phyloP scores from a whole-genome alignment of 78 protist species.

The Reticulomyxa filosa region DNA sequence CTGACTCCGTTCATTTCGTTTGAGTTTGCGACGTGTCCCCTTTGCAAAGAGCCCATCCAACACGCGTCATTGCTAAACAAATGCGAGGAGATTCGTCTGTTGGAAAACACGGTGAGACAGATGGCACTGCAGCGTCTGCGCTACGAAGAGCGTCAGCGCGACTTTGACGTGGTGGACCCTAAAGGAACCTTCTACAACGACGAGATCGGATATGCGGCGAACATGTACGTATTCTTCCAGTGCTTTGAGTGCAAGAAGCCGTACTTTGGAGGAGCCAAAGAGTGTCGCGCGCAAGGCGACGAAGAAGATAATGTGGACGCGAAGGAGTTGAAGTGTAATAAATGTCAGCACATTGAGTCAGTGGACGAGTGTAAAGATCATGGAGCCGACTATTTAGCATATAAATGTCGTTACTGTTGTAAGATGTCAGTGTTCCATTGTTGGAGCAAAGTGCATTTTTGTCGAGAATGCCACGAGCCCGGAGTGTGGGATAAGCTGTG shows the following conservation, averaged over 20 bases:
- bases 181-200: constrained; percentile 13
- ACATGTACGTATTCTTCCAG: constrained; percentile 27
- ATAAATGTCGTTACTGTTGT: neutral
- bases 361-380: too few relatives aligned
- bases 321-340: too few relatives aligned
- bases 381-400: neutral
- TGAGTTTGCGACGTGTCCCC: constrained; percentile 37
- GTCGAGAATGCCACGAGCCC: neutral
- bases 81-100: neutral
- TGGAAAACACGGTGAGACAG: neutral
- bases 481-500: too few relatives aligned
- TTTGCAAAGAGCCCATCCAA: constrained; percentile 24
- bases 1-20: constrained; percentile 34
- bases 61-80: constrained; percentile 11
- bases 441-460: neutral
- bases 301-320: too few relatives aligned
- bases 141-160: constrained; percentile 2
- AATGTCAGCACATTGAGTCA: too few relatives aligned
- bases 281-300: constrained; percentile 23
- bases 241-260: constrained; percentile 39
- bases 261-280: constrained; percentile 36
- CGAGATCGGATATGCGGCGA: constrained; percentile 19
- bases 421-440: neutral
- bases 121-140: neutral
- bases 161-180: neutral